These are phyloP conservation scores for Didymella lethalis DNA, from an alignment of 2,329 filamentous ascomycete genomes.

Conservation along the genomic window DNA sequence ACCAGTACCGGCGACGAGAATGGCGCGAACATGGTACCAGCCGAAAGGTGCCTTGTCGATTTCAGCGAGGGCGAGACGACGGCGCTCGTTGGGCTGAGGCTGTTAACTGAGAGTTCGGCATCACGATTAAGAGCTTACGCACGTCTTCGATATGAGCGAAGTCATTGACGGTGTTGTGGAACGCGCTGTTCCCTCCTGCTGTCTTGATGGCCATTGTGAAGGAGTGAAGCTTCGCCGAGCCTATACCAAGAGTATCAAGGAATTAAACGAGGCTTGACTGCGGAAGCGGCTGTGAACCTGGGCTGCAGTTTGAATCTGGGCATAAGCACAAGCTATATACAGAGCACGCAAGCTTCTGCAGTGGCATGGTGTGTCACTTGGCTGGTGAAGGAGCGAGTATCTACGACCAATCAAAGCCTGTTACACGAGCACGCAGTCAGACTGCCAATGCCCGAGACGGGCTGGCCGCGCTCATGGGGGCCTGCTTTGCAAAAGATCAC, in stretches of 20 bases:
- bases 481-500: conserved; percentile 9
- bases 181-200: conserved; percentile 42
- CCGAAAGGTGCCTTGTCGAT: conserved; percentile 83
- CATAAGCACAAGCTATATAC: conserved; percentile 23
- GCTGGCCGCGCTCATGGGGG: conserved; percentile 8
- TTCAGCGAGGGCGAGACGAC: conserved; percentile 79
- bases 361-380: conserved; percentile 12
- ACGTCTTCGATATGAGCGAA: conserved; percentile 51
- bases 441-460: conserved; percentile 9
- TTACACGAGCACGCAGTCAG: conserved; percentile 22
- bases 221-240: conserved; percentile 29
- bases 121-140: not conserved
- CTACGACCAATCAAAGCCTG: conserved; percentile 9
- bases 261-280: conserved; percentile 22
- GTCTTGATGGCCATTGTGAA: conserved; percentile 28
- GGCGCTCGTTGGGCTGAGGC: conserved; percentile 77
- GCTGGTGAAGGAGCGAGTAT: conserved; percentile 10
- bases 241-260: conserved; percentile 28
- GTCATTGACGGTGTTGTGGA: conserved; percentile 71
- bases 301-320: conserved; percentile 11
- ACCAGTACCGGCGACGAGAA: conserved; percentile 78
- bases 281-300: conserved; percentile 16
- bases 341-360: conserved; percentile 6
- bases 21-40: conserved; percentile 81
- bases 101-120: not conserved